phyloP scores from a whole-genome alignment of 148 eudicot species.

The Beta vulgaris region DNA sequence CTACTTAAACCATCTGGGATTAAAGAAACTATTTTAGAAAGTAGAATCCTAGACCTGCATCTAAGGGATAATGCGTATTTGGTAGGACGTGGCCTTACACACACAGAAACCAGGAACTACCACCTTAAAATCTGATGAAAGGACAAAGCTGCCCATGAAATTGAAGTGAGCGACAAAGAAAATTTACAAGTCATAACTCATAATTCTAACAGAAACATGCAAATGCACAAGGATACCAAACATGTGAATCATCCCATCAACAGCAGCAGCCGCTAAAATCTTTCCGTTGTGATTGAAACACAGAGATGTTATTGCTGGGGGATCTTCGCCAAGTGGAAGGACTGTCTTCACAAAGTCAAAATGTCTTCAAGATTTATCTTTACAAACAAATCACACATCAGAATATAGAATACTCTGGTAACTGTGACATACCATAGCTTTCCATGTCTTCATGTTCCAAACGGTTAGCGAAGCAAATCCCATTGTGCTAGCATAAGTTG shows the following conservation, averaged over 20 bases:
- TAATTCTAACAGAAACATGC: not conserved
- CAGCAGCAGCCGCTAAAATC: constrained; percentile 96
- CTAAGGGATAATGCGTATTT: not conserved
- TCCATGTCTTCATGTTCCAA: constrained; percentile 99
- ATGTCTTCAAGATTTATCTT: constrained; percentile 27
- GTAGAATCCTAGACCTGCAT: not conserved
- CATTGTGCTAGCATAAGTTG: constrained; percentile 39
- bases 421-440: constrained; percentile 70
- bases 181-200: not conserved
- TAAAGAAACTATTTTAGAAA: not conserved
- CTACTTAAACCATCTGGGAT: not conserved
- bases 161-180: not conserved
- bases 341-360: constrained; percentile 74
- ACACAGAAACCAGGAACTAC: not conserved
- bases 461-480: constrained; percentile 85
- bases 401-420: constrained; percentile 16
- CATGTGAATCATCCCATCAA: constrained; percentile 99
- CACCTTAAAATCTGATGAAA: not conserved
- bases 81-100: not conserved
- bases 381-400: constrained; percentile 14
- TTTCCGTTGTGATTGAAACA: constrained; percentile 98
- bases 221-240: constrained; percentile 92
- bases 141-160: not conserved
- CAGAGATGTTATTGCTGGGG: constrained; percentile 90
- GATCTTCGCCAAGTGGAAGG: constrained; percentile 99